Evolutionary conservation across 768 basidiomycete genomes (phyloP), one percentile per base, ranked within the genome.

Genomic region (Suillus ampliporus): DNA sequence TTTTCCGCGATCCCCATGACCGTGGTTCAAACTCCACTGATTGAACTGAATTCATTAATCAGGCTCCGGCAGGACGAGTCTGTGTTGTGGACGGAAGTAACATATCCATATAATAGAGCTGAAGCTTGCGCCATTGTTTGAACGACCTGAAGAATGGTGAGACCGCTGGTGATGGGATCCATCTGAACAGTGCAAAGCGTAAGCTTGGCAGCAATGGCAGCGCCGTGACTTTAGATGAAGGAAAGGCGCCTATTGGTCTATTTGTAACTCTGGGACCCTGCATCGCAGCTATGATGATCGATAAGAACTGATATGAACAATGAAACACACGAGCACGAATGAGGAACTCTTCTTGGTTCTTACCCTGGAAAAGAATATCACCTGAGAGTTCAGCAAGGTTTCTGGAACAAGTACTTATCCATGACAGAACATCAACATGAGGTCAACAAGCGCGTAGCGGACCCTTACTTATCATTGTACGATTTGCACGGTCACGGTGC

Each of bases 81-180:
- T 23, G 34, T 48, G 15, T 60, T 23, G 14, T n/a, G n/a, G 19
- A 52, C 48, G 4, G 48, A 52, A 21, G 47, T 17, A 15, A 34
- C 48, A 52, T 60, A 60, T 38, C 50, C 28, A 38, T 47, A 37
- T 19, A 60, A 38, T 11, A 28, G 13, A 21, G 47, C 23, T 19
- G 59, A 34, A 26, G 40, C 26, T 23, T 38, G 26, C 10, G 44
- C 35, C 13, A 48, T 26, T 4, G 46, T 51, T 28, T 60, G 59
- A 19, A 60, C 21, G 47, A 40, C 23, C 48, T 60, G 59, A 17
- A 60, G 23, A 13, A 60, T 48, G 28, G 46, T 50, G 3, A 41
- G 41, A 41, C 41, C n/a, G n/a, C 43, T 43, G 43, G 43, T 43
- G 43, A 43, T 43, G 8, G 51, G 51, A 52, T 52, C 51, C 56